Evolutionary conservation across 805 yeast species (phyloP), one percentile per base, ranked within the genome.

Genomic region (Schwanniomyces vanrijiae): DNA sequence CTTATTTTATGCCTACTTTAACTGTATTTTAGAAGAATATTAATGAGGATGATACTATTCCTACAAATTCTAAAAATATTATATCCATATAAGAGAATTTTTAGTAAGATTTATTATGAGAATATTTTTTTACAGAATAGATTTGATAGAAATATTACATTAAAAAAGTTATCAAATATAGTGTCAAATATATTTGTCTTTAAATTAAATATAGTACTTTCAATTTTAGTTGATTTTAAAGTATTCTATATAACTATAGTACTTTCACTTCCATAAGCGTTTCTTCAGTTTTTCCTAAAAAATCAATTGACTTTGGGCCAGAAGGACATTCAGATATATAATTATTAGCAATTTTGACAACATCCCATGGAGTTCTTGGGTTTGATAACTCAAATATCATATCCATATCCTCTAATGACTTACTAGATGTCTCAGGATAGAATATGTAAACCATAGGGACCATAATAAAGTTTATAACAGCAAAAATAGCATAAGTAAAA

Each of bases 341-440:
- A 6, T 5, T 31, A 6, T 31, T 31, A 8, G 67, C 68, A 43
- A 64, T 59, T 20, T 57, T 50, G 29, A 65, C 71, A 25, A 55
- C 63, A 44, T 62, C 53, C 71, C 71, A 65, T 4, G 71, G 71
- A 26, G 58, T 49, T 24, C 39, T 49, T n/a, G 56, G 55, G 7
- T 66, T 65, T 5, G 62, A 50, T 37, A 61, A 56, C 35, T 47
- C 51, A 50, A 65, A 65, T 28, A 69, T 68, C 40, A 61, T 51
- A 51, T 86, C 91, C 68, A 86, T 80, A 59, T 85, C 90, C 66
- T 86, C 91, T 65, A 86, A 75, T 33, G 86, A 75, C 63, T 89
- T 78, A 43, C 90, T 89, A 25, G 86, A 82, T 39, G 91, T 85
- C 69, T 86, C 92, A 37, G 91, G 92, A 64, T 83, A 86, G 65